phyloP scores from a whole-genome alignment of 345 rosid genomes.

The Citrus hindsii region DNA sequence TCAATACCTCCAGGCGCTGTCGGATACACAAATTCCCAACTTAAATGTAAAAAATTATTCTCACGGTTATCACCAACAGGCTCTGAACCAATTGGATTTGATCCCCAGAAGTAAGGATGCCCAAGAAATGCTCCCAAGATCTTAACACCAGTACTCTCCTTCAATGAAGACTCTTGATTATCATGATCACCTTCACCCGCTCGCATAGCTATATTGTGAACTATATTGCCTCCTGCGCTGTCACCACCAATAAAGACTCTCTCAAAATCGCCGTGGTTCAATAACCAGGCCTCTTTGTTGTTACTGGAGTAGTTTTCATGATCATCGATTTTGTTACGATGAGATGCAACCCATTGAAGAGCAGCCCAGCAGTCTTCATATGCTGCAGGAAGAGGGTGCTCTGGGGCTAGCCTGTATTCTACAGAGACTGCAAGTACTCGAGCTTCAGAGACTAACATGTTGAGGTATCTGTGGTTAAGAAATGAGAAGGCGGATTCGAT shows the following conservation, averaged over 20 bases:
- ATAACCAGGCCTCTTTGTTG: conserved; percentile 17
- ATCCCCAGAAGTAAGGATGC: conserved; percentile 37
- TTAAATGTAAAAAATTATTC: background rate
- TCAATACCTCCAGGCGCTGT: conserved; percentile 24
- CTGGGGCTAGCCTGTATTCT: conserved; percentile 43
- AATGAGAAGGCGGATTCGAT: conserved; percentile 29
- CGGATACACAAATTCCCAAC: conserved; percentile 12
- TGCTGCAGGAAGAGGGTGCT: conserved; percentile 28
- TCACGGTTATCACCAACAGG: background rate
- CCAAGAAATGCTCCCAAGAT: conserved; percentile 19
- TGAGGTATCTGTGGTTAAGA: conserved; percentile 16
- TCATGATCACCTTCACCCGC: background rate
- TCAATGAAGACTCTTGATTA: too few species aligned
- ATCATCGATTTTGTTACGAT: background rate
- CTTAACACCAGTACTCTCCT: conserved; percentile 5
- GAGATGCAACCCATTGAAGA: conserved; percentile 34
- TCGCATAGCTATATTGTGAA: conserved; percentile 19
- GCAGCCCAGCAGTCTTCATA: conserved; percentile 39
- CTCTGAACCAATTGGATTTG: conserved; percentile 25
- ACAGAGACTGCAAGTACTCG: conserved; percentile 25
- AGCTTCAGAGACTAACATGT: conserved; percentile 20
- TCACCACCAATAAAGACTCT: conserved; percentile 22
- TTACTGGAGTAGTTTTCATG: background rate
- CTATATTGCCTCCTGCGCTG: conserved; percentile 32
- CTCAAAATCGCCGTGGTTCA: conserved; percentile 16